These are phyloP conservation scores for Boletus rex-veris DNA, from an alignment of 768 basidiomycete genomes.

Conservation along the genomic window DNA sequence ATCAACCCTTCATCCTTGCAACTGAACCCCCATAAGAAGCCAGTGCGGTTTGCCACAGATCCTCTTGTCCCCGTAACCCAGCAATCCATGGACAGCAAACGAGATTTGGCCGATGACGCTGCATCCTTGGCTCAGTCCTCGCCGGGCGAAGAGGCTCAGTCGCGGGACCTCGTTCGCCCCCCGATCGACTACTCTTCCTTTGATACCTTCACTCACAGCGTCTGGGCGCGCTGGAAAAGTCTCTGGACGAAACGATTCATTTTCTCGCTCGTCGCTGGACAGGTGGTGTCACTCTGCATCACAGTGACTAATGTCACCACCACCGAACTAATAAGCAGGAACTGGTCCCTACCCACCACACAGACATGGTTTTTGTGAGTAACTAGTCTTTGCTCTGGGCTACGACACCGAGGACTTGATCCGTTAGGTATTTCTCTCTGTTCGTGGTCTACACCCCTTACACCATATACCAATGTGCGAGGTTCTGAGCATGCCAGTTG, in stretches of 20 bases:
- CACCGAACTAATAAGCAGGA: constrained; percentile 64
- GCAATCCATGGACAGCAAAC: constrained; percentile 26
- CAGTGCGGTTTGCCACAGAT: background rate
- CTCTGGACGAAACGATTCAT: constrained; percentile 76
- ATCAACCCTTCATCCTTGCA: background rate
- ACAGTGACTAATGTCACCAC: constrained; percentile 88
- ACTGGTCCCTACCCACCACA: constrained; percentile 75
- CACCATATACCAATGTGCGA: constrained; percentile 82
- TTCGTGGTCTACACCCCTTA: constrained; percentile 80
- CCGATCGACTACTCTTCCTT: constrained; percentile 65
- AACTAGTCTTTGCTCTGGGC: background rate
- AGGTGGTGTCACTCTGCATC: constrained; percentile 82
- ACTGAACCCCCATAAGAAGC: constrained; percentile 10
- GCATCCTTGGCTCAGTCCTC: background rate
- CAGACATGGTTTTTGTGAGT: constrained; percentile 82
- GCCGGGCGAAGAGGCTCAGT: background rate
- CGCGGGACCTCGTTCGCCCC: constrained; percentile 39
- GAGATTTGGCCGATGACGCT: constrained; percentile 13
- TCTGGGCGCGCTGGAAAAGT: constrained; percentile 62
- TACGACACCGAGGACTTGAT: background rate
- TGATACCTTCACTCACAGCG: constrained; percentile 47
- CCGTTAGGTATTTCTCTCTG: constrained; percentile 68
- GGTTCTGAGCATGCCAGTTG: background rate
- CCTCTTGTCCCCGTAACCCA: constrained; percentile 7
- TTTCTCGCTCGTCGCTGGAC: constrained; percentile 69